These are phyloP conservation scores for Kuraishia ogatae DNA, from an alignment of 805 yeast species.

Conservation along the genomic window DNA sequence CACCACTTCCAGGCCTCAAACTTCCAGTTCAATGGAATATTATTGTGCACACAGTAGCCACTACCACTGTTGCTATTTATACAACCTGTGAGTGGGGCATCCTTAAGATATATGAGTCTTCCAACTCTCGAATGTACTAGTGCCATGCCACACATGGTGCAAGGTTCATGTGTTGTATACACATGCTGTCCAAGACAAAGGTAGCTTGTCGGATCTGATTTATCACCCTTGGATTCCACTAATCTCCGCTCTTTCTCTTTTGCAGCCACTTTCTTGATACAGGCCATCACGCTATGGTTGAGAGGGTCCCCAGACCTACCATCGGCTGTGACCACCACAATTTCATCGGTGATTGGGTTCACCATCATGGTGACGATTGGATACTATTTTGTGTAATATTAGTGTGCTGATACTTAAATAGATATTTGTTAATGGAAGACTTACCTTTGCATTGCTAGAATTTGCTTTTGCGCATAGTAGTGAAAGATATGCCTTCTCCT, in stretches of 20 bases:
- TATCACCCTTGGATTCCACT: conserved; percentile 2
- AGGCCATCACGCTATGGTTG: conserved; percentile 68
- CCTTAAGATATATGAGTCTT: conserved; percentile 51
- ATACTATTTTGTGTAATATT: conserved; percentile 5
- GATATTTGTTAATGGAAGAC: conserved; percentile 1
- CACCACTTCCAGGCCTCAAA: conserved; percentile 78
- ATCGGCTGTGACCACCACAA: conserved; percentile 32
- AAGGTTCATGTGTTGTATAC: conserved; percentile 91
- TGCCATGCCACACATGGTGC: conserved; percentile 96
- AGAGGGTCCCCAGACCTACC: conserved; percentile 42
- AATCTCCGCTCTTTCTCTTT: conserved; percentile 35
- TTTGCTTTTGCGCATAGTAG: conserved; percentile 17
- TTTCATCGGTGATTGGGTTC: conserved; percentile 36
- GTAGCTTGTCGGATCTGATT: conserved; percentile 28
- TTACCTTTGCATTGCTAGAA: conserved; percentile 12
- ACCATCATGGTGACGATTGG: conserved; percentile 60
- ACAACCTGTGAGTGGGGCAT: conserved; percentile 43
- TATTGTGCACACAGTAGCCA: conserved; percentile 67
- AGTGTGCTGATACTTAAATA: conserved; percentile 8
- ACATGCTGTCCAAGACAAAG: conserved; percentile 72
- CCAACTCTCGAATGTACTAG: conserved; percentile 81
- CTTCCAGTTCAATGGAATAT: conserved; percentile 75
- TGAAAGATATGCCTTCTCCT: conserved; percentile 28
- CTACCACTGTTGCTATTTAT: conserved; percentile 50
- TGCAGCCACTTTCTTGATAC: conserved; percentile 56